Conservation (phyloP, 495 filamentous ascomycete species). For the Trichoderma reesei region DNA sequence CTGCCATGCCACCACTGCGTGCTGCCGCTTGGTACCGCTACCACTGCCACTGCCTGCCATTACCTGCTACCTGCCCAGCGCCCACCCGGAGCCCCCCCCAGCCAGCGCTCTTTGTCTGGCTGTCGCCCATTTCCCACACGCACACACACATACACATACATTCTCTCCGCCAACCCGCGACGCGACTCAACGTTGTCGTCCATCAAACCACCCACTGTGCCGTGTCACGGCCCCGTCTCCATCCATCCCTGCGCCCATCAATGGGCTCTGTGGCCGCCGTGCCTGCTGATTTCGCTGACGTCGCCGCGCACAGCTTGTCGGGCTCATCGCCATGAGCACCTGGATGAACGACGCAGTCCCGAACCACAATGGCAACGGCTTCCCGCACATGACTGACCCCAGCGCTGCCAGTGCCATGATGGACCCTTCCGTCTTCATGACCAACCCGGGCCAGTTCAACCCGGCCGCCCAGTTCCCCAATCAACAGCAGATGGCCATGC, state of each 20-base stretch:
- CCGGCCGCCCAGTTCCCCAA: slow-evolving; percentile 41
- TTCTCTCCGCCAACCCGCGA: slow-evolving; percentile 32
- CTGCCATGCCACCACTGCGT: too few species aligned
- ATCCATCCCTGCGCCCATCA: slow-evolving; percentile 24
- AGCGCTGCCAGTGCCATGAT: slow-evolving; percentile 43
- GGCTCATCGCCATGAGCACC: slow-evolving; percentile 62
- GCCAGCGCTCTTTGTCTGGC: slow-evolving; percentile 8
- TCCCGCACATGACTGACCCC: slow-evolving; percentile 51
- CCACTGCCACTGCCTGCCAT: background rate
- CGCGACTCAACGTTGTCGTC: slow-evolving; percentile 36
- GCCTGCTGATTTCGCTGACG: slow-evolving; percentile 39
- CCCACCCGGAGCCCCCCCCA: slow-evolving; percentile 3
- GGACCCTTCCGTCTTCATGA: slow-evolving; percentile 45
- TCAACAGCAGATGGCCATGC: slow-evolving; percentile 62
- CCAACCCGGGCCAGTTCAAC: slow-evolving; percentile 42
- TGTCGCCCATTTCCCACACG: slow-evolving; percentile 4
- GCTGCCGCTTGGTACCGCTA: too few species aligned
- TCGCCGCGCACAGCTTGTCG: slow-evolving; percentile 37
- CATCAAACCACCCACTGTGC: slow-evolving; percentile 39
- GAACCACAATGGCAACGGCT: slow-evolving; percentile 71
- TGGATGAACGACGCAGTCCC: slow-evolving; percentile 72
- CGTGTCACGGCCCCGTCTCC: slow-evolving; percentile 30
- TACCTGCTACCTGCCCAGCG: slow-evolving; percentile 2
- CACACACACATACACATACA: slow-evolving; percentile 16
- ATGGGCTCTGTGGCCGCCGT: slow-evolving; percentile 22